Evolutionary conservation across 2,329 filamentous ascomycete species (phyloP).

Genomic region (Camillea tinctor): DNA sequence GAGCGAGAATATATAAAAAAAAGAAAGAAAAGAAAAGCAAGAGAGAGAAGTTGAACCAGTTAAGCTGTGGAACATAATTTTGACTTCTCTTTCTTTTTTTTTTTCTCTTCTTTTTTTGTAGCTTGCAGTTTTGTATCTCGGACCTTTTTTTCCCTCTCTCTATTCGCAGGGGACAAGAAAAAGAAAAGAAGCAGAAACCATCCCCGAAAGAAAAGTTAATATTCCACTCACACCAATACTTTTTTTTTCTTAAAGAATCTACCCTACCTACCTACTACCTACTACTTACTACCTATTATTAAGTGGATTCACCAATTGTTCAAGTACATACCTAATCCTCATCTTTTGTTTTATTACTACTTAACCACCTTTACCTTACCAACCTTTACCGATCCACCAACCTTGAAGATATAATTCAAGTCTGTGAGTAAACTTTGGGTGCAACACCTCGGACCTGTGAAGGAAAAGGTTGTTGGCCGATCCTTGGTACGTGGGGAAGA

Average conservation of each 20-base stretch:
- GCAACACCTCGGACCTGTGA: slow-evolving; percentile 22
- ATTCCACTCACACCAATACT: slow-evolving; percentile 5
- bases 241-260: background rate
- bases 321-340: background rate
- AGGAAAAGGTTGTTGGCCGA: slow-evolving; percentile 30
- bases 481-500: slow-evolving; percentile 33
- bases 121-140: too few relatives aligned
- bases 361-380: slow-evolving; percentile 5
- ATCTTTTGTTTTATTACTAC: slow-evolving; percentile 8
- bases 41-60: background rate
- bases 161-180: background rate
- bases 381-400: background rate
- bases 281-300: background rate
- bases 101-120: background rate
- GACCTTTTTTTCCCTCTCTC: background rate
- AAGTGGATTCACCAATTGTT: background rate
- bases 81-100: background rate
- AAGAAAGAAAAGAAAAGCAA: slow-evolving; percentile 8
- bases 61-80: background rate
- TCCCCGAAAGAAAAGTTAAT: background rate
- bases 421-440: slow-evolving; percentile 17
- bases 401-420: slow-evolving; percentile 3
- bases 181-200: background rate
- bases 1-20: too few relatives aligned
- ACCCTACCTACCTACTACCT: background rate